Base-by-base conservation (phyloP, 768 basidiomycete genomes). In the Trichaptum fuscoviolaceum region DNA sequence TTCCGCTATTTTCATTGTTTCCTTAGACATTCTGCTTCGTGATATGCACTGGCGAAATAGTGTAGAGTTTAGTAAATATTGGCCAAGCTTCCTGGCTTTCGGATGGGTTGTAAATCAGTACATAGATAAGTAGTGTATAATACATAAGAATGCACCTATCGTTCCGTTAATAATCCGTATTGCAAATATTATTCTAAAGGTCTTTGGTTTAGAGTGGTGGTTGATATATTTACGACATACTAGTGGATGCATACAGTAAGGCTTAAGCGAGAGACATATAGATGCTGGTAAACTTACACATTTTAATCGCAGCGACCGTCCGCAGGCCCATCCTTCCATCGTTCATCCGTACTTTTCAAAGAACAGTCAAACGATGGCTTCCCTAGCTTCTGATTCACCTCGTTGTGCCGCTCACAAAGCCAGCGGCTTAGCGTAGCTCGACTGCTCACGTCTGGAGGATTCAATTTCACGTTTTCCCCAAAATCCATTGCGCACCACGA, bases 361-460 rank as follows among this genome's bases (percentile, higher is more conserved):
- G 77, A 73, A 75, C 96, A 99, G 75, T 94, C 87, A 77, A 98
- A 98, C 64, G 58, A 75, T 66, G 82, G 81, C 83, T 97, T 98
- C 57, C 95, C 94, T 35, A 98, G 79, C 76, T 87, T 86, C 74
- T 82, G 82, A 72, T 96, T 99, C 66, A 98, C 95, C 73, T 91
- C 90, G 72, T 99, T 99, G 75, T 99, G 96, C 71, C 91, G 81
- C 77, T 91, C 85, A 73, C 96, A 98, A 68, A 99, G 81, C 96
- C 95, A 98, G 71, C 80, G 79, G 72, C 89, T 91, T 72, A 98
- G 77, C 63, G 80, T 83, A 1, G 77, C 78, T 66, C 92, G 81
- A 60, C 87, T 84, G 68, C 85, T 88, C 23, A 96, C 92, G 71
- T 95, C 90, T 2, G 94, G 94, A 30, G 92, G 90, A 71, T 86